Evolutionary conservation across 2,329 filamentous ascomycete genomes (phyloP).

Genomic region (Teratosphaeria zuluensis): DNA sequence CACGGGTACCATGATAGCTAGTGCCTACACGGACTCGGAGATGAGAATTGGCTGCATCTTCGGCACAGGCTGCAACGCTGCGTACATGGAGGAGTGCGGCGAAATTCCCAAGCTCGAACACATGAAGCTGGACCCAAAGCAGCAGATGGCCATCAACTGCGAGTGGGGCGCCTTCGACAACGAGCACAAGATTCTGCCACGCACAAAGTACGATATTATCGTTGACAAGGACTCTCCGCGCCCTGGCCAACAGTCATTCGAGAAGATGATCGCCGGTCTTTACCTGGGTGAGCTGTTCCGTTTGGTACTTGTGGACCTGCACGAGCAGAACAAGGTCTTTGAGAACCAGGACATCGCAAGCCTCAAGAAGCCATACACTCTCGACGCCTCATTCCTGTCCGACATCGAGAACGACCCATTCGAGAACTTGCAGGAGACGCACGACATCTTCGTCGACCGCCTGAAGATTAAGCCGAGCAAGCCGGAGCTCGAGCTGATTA

Average conservation of each 20-base stretch:
- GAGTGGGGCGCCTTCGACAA: slow-evolving; percentile 97
- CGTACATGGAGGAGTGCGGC: slow-evolving; percentile 91
- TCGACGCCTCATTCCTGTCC: slow-evolving; percentile 90
- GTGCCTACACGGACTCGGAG: slow-evolving; percentile 84
- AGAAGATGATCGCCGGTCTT: slow-evolving; percentile 37
- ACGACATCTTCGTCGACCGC: slow-evolving; percentile 68
- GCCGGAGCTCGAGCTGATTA: slow-evolving; percentile 79
- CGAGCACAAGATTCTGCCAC: slow-evolving; percentile 76
- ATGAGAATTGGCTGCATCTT: slow-evolving; percentile 98
- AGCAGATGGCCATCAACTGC: slow-evolving; percentile 91
- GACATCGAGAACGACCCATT: slow-evolving; percentile 89
- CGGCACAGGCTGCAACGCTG: slow-evolving; percentile 94
- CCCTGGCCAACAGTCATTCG: slow-evolving; percentile 36
- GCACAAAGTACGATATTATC: slow-evolving; percentile 53
- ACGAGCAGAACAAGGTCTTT: slow-evolving; percentile 66
- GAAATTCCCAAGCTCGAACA: slow-evolving; percentile 89
- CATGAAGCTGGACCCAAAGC: slow-evolving; percentile 65
- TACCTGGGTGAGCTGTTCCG: slow-evolving; percentile 39
- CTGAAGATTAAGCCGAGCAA: slow-evolving; percentile 61
- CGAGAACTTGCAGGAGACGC: slow-evolving; percentile 86
- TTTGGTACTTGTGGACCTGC: slow-evolving; percentile 37
- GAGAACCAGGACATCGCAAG: slow-evolving; percentile 69
- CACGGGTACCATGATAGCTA: slow-evolving; percentile 91
- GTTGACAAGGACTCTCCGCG: slow-evolving; percentile 36
- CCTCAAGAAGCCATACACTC: slow-evolving; percentile 75